Percentiles rank a stretch among this genome's conserved stretches.
These are phyloP conservation scores for Tripterygium wilfordii DNA, from an alignment of 177 flowering plant genomes.

Conservation along the genomic window DNA sequence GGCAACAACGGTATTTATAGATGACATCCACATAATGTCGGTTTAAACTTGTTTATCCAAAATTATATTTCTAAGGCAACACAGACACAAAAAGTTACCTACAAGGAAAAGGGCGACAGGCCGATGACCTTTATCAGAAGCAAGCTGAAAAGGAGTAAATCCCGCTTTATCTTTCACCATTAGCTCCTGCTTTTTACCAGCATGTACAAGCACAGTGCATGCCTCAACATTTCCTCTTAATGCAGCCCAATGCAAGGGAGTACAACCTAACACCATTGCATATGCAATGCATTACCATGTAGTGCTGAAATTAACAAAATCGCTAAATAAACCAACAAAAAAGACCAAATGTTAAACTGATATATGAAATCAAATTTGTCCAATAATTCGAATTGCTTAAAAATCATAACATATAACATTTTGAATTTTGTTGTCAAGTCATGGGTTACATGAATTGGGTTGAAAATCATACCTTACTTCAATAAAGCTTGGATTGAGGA, in stretches of 20 bases:
- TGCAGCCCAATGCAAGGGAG: constrained; percentile 96
- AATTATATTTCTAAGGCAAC: constrained; percentile 1
- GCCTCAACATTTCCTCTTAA: constrained; percentile 77
- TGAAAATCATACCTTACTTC: no score
- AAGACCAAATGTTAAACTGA: no score
- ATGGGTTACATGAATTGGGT: no score
- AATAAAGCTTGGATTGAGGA: no score
- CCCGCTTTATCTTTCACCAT: constrained; percentile 81
- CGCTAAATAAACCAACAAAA: no score
- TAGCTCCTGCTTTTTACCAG: constrained; percentile 72
- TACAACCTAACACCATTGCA: constrained; percentile 47
- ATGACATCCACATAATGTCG: no score
- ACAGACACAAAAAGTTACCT: constrained; percentile 34
- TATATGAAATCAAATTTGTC: no score
- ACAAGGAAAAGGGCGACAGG: constrained; percentile 75
- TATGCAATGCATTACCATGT: background rate
- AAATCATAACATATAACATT: no score
- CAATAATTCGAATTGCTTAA: no score
- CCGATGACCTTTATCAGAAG: constrained; percentile 95
- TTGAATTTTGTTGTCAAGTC: no score
- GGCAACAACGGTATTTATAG: no score
- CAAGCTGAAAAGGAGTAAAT: constrained; percentile 73
- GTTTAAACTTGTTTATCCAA: background rate
- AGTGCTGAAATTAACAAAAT: no score
- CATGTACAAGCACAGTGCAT: constrained; percentile 79